Base-by-base conservation (phyloP, 345 rosid genomes). In the Cochlearia excelsa region DNA sequence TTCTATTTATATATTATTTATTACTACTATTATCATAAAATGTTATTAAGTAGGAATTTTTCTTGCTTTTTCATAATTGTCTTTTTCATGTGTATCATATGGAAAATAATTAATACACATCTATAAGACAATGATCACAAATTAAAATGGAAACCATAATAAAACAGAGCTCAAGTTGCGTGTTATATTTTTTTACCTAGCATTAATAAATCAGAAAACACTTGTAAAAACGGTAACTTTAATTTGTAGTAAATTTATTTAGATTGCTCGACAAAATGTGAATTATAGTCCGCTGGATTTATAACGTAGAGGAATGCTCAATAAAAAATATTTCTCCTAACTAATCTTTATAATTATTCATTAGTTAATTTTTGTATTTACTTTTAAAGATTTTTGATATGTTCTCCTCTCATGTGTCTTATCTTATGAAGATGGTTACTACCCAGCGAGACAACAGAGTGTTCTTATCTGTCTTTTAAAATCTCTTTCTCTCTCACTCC, bases 361-460 rank as follows among this genome's bases (percentile, higher is more conserved):
- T 30, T 48, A 3, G 34, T 2, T 61, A 45, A 16, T 2, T 34
- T 11, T 41, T 16, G 23, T 16, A 16, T 8, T 40, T 47, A 27
- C 41, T 23, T 69, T 49, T 7, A 5, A 1, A 42, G 38, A 34
- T 33, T 16, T 55, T 69, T 61, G 58, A 57, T 64, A 4, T 37
- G 40, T 6, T 2, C 7, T 51, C 57, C 37, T 70, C 34, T 64
- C 49, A 54, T 64, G 56, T 46, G 70, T 64, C 70, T 71, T 71
- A 71, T 71, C 70, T 71, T 71, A 58, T 64, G 66, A 65, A 71
- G 40, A 58, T 70, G 70, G 70, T 57, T 45, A 57, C 69, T 64
- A 70, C 58, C 70, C 74, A 70, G 74, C 42, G 65, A 70, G 65
- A 30, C 65, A 51, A 71, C 75, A 71, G 75, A 71, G 70, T 71